A percentile compares a stretch with the other conserved stretches of the same genome.
These are phyloP conservation scores for Serendipita indica DNA, from an alignment of 768 basidiomycete genomes.

Conservation along the genomic window DNA sequence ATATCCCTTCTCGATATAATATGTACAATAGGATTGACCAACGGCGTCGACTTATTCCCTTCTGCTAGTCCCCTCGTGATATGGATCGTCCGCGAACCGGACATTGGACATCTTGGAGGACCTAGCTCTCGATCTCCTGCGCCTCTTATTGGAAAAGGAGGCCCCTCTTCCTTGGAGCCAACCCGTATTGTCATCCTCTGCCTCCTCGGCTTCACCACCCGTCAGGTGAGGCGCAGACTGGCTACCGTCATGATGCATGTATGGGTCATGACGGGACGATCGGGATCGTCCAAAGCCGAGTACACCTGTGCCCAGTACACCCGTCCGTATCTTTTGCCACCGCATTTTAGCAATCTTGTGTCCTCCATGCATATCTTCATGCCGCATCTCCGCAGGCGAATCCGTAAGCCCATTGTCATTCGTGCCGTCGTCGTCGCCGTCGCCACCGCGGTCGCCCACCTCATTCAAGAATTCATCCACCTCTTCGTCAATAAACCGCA, in stretches of 20 bases:
- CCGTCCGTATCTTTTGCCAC: too few relatives aligned
- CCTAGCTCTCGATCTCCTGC: not conserved
- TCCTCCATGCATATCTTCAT: too few relatives aligned
- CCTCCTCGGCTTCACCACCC: not conserved
- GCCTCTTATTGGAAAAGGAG: not conserved
- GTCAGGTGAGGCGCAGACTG: not conserved
- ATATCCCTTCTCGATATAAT: too few relatives aligned
- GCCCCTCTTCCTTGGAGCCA: not conserved
- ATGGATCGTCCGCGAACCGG: conserved; percentile 3
- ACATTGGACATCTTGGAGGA: not conserved
- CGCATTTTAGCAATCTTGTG: too few relatives aligned
- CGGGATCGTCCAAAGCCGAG: too few relatives aligned
- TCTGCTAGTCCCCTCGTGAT: not conserved
- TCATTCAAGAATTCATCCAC: not conserved
- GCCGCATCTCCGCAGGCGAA: too few relatives aligned
- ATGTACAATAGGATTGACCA: not conserved
- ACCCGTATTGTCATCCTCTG: not conserved
- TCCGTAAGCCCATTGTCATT: not conserved
- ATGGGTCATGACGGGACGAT: not conserved
- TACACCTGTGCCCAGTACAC: too few relatives aligned
- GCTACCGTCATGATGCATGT: not conserved
- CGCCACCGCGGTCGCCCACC: not conserved
- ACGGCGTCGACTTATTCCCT: not conserved
- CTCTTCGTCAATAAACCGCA: not conserved
- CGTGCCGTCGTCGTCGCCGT: not conserved